Percentiles rank a stretch among this genome's conserved stretches.
Conservation (phyloP, 2,329 filamentous ascomycete species). For the Aureobasidium sp. region DNA sequence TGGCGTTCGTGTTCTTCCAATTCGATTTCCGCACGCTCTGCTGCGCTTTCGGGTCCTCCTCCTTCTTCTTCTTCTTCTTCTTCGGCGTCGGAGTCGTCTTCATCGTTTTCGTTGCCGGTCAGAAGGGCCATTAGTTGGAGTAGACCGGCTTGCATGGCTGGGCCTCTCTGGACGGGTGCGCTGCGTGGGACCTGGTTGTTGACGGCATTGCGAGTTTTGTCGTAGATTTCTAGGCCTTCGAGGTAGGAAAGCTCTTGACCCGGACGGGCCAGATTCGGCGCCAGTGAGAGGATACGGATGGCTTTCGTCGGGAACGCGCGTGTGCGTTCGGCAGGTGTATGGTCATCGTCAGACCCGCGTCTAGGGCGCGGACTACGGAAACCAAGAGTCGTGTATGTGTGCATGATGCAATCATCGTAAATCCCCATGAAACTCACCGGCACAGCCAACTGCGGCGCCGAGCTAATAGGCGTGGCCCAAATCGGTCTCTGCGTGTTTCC, state of each 20-base stretch:
- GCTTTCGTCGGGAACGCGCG: slow-evolving; percentile 36
- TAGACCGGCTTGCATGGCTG: slow-evolving; percentile 15
- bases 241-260: slow-evolving; percentile 1
- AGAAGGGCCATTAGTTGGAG: slow-evolving; percentile 18
- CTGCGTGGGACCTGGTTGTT: background rate
- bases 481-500: slow-evolving; percentile 18
- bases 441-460: slow-evolving; percentile 33
- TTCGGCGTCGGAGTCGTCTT: slow-evolving; percentile 2
- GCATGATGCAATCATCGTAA: slow-evolving; percentile 43
- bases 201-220: background rate
- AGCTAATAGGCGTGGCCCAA: slow-evolving; percentile 31
- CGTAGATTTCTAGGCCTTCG: background rate
- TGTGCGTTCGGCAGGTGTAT: slow-evolving; percentile 16
- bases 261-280: slow-evolving; percentile 23
- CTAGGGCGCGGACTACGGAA: background rate
- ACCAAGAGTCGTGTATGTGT: slow-evolving; percentile 32
- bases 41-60: background rate
- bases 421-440: slow-evolving; percentile 43
- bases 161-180: background rate
- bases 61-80: background rate
- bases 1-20: background rate
- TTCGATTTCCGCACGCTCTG: background rate
- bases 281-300: slow-evolving; percentile 35
- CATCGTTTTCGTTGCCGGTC: background rate
- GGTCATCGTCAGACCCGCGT: background rate